Base-by-base conservation (phyloP, 805 yeast genomes). In the Blastobotrys mokoenaii region DNA sequence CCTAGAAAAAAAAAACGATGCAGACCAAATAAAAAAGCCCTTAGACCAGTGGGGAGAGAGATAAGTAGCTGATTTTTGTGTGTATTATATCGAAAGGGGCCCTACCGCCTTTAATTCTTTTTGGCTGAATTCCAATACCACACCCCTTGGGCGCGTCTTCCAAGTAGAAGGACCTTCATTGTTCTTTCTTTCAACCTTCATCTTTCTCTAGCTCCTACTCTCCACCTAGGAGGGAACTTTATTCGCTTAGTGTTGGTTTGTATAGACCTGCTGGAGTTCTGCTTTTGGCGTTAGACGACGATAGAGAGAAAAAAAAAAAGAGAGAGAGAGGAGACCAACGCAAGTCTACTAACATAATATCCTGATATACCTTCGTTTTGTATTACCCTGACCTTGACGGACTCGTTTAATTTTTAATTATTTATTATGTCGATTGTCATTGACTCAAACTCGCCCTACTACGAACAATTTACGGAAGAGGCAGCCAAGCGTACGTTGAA, bases 401-500 rank as follows among this genome's bases (percentile, higher is more conserved):
- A n/a, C n/a, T n/a, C 27, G 27, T 4, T 22, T 22, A 22, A 22
- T 22, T 22, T 22, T 22, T 22, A 22, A 32, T 32, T 16, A 32
- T 27, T 18, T 12, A 29, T 25, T n/a, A 22, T 32, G 31, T 16
- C 42, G 12, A 17, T 40, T 30, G 45, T 50, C 6, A 42, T 58
- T 12, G 67, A 63, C 53, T 60, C 65, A 34, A 58, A 57, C 46
- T 61, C 65, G 12, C 66, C 66, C 31, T 62, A 62, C 44, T 49
- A 57, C 39, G 51, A 58, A 39, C 56, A 54, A 18, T 52, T 63
- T 39, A 49, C 56, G 14, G 37, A 44, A 15, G 46, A 55, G 17
- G 40, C 48, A 12, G 51, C 54, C 7, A 47, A 53, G 16, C 47
- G 53, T 50, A 48, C 35, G 51, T 40, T 22, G 25, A 9, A 3